Base-by-base conservation (phyloP, 768 basidiomycete genomes). In the Ramaria sp. region DNA sequence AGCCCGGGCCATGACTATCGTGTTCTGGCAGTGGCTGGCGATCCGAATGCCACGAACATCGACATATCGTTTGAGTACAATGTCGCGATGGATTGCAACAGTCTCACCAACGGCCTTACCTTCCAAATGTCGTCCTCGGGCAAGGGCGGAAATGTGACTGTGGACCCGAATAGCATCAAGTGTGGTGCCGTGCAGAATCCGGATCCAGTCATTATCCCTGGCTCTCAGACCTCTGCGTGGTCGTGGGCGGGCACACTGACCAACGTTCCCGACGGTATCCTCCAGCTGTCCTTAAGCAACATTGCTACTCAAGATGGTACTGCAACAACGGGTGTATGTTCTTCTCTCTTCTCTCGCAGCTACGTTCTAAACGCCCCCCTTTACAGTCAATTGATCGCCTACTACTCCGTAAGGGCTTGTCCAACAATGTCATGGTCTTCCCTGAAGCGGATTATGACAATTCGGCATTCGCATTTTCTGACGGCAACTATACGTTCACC, bases 1-100 rank as follows among this genome's bases (percentile, higher is more conserved):
- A 66, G 69, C 2, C 93, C 93, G 0, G 92, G 93, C 1, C 93
- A 96, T 67, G 93, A 96, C 63, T 76, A 82, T 43, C 86, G 93
- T 43, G 71, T 91, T 39, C 70, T 72, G 33, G 73, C 75, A 22
- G 67, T 74, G 22, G 67, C 69, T 17, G 77, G 75, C 19, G 67
- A 76, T 24, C 71, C 79, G 55, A 81, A 80, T 27, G 79, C 78
- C 0, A 81, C 79, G 7, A 71, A 69, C 1, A 68, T 90, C 53
- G 71, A 84, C 60, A 80, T 96, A 54, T 65, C 75, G 0, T 75
- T 96, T 60, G 87, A 95, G 71, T 96, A 90, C 71, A 92, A 84
- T 62, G 68, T 73, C 7, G 66, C 63, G 33, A 93, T 96, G 93
- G 73, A 78, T 59, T 95, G 93, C 63, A 61, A 73, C 17, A 78